Percentiles rank a stretch among this genome's conserved stretches.
These are phyloP conservation scores for Bipolaris zeicola DNA, from an alignment of 2,329 filamentous ascomycete genomes.

Conservation along the genomic window DNA sequence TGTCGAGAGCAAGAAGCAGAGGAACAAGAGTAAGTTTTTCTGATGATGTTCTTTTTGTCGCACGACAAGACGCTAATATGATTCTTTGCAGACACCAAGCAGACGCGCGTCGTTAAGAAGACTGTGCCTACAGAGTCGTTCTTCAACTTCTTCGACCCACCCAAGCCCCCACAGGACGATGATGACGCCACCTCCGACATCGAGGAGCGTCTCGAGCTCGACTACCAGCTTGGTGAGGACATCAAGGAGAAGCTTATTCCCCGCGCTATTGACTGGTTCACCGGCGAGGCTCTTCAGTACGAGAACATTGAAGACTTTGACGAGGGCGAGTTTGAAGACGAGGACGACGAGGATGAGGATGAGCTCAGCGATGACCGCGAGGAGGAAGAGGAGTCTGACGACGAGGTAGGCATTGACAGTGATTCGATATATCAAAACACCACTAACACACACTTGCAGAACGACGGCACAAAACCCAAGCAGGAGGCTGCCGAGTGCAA, in stretches of 20 bases:
- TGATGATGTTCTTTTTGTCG: no score
- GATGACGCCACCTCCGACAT: constrained; percentile 84
- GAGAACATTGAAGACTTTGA: constrained; percentile 90
- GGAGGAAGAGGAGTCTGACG: constrained; percentile 65
- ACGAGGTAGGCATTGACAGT: constrained; percentile 40
- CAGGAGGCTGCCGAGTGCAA: constrained; percentile 54
- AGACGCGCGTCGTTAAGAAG: constrained; percentile 98
- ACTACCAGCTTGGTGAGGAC: constrained; percentile 98
- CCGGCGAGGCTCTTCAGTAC: constrained; percentile 93
- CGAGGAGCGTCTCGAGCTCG: constrained; percentile 95
- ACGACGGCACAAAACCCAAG: constrained; percentile 52
- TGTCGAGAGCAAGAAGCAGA: constrained; percentile 98
- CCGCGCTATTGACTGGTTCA: constrained; percentile 99
- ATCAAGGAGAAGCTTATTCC: constrained; percentile 99
- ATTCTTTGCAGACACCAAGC: constrained; percentile 82
- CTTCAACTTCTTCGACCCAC: constrained; percentile 97
- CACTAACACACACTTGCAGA: constrained; percentile 34
- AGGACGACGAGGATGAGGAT: constrained; percentile 91
- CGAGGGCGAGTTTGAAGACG: constrained; percentile 82
- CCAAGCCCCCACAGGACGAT: constrained; percentile 79
- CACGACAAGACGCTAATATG: constrained; percentile 19
- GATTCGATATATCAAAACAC: neutral
- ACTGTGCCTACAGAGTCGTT: constrained; percentile 98
- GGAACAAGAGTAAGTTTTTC: constrained; percentile 87
- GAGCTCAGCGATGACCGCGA: constrained; percentile 81